Evolutionary conservation across 495 filamentous ascomycete genomes (phyloP).

Genomic region (Penicillium maclennaniae): DNA sequence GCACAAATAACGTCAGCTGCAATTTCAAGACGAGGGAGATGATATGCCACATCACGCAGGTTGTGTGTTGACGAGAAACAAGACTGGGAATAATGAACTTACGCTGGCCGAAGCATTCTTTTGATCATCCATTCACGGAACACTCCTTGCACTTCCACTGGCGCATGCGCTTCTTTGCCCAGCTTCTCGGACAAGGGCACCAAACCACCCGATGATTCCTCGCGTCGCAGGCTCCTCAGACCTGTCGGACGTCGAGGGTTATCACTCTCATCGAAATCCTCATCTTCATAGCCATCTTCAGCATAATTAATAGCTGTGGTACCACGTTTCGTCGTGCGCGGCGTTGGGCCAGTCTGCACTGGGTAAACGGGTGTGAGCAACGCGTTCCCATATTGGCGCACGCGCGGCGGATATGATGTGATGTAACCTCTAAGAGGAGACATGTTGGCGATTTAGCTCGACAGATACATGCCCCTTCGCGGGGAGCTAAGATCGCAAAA

Average conservation of each 20-base stretch:
- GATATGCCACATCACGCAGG: background rate
- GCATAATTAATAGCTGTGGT: conserved; percentile 97
- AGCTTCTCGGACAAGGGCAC: conserved; percentile 65
- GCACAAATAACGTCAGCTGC: conserved; percentile 8
- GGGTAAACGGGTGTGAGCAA: conserved; percentile 84
- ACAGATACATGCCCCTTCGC: conserved; percentile 42
- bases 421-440: conserved; percentile 79
- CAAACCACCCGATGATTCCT: conserved; percentile 63
- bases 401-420: conserved; percentile 84
- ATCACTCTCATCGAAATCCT: conserved; percentile 88
- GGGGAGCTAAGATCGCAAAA: conserved; percentile 12
- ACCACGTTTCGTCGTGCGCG: conserved; percentile 92
- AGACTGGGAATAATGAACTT: conserved; percentile 16
- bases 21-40: background rate
- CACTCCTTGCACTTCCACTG: conserved; percentile 82
- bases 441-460: conserved; percentile 45
- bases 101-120: conserved; percentile 53
- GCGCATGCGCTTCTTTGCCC: conserved; percentile 75
- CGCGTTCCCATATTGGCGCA: conserved; percentile 89
- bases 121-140: conserved; percentile 95
- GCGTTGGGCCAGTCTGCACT: conserved; percentile 58
- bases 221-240: conserved; percentile 73
- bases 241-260: conserved; percentile 76
- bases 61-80: conserved; percentile 1
- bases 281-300: conserved; percentile 91